Conservation (phyloP, 140 eudicot genomes). For the Senecio squalidus region DNA sequence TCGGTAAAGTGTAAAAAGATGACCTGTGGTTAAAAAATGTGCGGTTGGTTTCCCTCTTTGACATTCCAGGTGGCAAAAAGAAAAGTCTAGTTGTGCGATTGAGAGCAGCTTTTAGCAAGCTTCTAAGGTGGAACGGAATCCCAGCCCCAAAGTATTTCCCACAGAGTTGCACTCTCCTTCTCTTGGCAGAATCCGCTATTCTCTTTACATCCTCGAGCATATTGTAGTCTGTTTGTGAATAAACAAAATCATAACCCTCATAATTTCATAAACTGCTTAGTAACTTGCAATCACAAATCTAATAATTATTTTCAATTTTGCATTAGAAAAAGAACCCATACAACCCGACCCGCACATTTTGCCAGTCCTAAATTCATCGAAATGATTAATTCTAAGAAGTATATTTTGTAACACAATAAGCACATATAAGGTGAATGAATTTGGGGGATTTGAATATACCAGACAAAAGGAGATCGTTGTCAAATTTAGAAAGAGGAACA, state of each 20-base stretch:
- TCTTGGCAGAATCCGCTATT: constrained; percentile 80
- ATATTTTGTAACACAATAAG: too few relatives aligned
- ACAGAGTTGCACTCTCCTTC: constrained; percentile 53
- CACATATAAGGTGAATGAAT: too few relatives aligned
- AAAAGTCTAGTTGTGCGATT: constrained; percentile 43
- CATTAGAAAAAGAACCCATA: too few relatives aligned
- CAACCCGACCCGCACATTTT: too few relatives aligned
- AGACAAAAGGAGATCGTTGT: constrained; percentile 66
- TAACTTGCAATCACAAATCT: too few relatives aligned
- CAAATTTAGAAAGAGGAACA: constrained; percentile 75
- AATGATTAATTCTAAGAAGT: too few relatives aligned
- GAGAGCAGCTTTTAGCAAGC: constrained; percentile 43
- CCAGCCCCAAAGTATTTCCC: constrained; percentile 25
- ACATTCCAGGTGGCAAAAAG: constrained; percentile 70
- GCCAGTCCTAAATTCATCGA: too few relatives aligned
- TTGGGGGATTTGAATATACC: constrained; percentile 29
- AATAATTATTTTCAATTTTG: too few relatives aligned
- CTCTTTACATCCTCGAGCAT: constrained; percentile 99
- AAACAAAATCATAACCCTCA: constrained; percentile 1
- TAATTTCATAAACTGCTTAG: not conserved
- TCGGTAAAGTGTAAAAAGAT: not conserved
- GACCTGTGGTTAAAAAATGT: constrained; percentile 46
- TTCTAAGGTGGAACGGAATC: constrained; percentile 53
- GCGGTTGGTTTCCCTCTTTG: constrained; percentile 54
- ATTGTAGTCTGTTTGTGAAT: constrained; percentile 49